Percentiles rank a stretch among this genome's conserved stretches.
Conservation (phyloP, 2,329 filamentous ascomycete species). For the Diaporthe helianthi region DNA sequence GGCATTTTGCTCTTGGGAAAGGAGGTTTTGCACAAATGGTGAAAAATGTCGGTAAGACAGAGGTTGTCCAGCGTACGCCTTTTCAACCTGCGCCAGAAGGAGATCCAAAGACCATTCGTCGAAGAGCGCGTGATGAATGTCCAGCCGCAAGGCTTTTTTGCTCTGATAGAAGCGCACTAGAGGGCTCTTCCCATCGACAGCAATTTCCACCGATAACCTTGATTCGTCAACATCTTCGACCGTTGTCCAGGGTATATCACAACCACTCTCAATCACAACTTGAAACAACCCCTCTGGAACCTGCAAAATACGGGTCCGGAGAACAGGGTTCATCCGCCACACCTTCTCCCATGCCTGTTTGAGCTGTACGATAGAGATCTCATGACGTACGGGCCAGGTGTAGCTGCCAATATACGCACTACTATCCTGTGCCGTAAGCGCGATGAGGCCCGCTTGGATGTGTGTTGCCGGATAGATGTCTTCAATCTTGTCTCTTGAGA, state of each 20-base stretch:
- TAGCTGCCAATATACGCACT: not conserved
- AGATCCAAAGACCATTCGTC: conserved; percentile 64
- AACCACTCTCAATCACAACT: not conserved
- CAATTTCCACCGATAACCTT: not conserved
- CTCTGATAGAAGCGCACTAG: not conserved
- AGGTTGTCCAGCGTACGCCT: conserved; percentile 43
- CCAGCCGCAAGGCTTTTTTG: not conserved
- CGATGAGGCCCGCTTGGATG: not conserved
- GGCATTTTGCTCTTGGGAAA: not conserved
- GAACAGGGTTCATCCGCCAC: not conserved
- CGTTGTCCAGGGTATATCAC: not conserved
- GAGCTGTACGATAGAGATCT: not conserved
- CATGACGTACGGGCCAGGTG: not conserved
- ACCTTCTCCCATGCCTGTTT: not conserved
- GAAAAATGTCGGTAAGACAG: not conserved
- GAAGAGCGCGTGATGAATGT: conserved; percentile 62
- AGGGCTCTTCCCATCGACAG: not conserved
- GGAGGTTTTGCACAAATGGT: not conserved
- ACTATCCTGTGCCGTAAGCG: not conserved
- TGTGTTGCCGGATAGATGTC: not conserved
- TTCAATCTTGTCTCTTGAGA: not conserved
- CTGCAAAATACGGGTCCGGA: not conserved
- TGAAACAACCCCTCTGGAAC: not conserved
- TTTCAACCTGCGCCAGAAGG: conserved; percentile 56
- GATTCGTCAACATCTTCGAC: not conserved